Evolutionary conservation across 495 filamentous ascomycete genomes (phyloP).

Genomic region (Gamarada debralockiae): DNA sequence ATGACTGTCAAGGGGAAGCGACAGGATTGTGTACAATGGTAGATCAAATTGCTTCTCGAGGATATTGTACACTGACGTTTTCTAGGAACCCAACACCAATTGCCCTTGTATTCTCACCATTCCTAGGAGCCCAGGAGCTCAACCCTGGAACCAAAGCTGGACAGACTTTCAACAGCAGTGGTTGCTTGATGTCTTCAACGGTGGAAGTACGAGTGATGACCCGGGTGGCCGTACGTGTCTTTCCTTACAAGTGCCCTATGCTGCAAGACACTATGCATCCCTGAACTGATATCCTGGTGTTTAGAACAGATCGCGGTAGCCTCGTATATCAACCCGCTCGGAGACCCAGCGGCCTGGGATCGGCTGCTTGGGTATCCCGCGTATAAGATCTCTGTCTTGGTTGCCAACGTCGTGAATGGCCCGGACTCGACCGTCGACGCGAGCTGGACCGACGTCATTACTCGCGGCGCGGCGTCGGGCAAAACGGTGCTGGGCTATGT

Average conservation of each 20-base stretch:
- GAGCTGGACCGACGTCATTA: background rate
- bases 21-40: background rate
- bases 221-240: too few species aligned
- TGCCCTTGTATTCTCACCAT: background rate
- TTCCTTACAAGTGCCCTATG: too few species aligned
- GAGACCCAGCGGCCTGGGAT: conserved; percentile 2
- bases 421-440: background rate
- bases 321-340: conserved; percentile 6
- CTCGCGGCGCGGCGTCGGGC: background rate
- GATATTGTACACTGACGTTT: background rate
- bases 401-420: conserved; percentile 6
- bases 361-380: background rate
- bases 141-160: background rate
- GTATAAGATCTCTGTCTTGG: background rate
- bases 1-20: background rate
- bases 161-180: background rate
- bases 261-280: too few species aligned
- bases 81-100: background rate
- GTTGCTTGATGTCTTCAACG: too few species aligned
- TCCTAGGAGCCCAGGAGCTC: background rate
- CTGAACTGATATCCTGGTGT: background rate
- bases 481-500: conserved; percentile 6
- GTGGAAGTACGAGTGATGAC: too few species aligned
- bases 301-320: conserved; percentile 5
- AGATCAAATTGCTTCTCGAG: background rate